Base-by-base conservation (phyloP, 495 filamentous ascomycete genomes). In the Daldinia loculata region DNA sequence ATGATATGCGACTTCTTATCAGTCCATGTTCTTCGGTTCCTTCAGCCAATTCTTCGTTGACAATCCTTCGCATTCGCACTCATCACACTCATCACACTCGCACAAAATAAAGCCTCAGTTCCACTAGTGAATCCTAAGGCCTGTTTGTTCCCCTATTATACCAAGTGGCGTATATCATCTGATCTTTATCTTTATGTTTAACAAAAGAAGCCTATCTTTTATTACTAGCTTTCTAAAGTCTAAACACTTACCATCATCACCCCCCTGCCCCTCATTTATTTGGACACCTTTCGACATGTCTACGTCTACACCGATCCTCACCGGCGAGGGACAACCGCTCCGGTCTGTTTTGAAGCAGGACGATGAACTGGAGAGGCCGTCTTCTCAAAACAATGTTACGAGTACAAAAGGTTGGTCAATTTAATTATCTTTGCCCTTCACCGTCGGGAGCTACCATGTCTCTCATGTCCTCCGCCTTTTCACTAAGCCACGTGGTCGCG, bases 331-430 rank as follows among this genome's bases (percentile, higher is more conserved):
- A 22, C 79, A 74, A 55, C 79, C 79, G 12, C 73, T 79, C 26
- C 81, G 81, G 43, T 84, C 83, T 32, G 79, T 81, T 8, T 66
- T 84, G 55, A 84, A 83, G 59, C 63, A 74, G 24, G 82, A 84
- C 39, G 78, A 77, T 72, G 81, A 83, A 55, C 67, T 66, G 17
- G 78, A 81, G 19, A 78, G 70, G 57, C 70, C 76, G 15, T 78
- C 79, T 8, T 75, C 78, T 26, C 63, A 74, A 24, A 80, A 75
- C 39, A 61, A 61, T 41, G 32, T 32, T 55, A 69, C 75, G n/a
- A 60, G 74, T 11, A 57, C 75, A 62, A 84, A 84, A 84, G 83
- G 83, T 84, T 61, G 38, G 80, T 82, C 8, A 43, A 15, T 68
- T 56, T 32, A 39, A 12, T 63, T 27, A 60, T n/a, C 14, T 38